Conservation (phyloP, 169 alveolate species). For the Eimeria sp. region DNA sequence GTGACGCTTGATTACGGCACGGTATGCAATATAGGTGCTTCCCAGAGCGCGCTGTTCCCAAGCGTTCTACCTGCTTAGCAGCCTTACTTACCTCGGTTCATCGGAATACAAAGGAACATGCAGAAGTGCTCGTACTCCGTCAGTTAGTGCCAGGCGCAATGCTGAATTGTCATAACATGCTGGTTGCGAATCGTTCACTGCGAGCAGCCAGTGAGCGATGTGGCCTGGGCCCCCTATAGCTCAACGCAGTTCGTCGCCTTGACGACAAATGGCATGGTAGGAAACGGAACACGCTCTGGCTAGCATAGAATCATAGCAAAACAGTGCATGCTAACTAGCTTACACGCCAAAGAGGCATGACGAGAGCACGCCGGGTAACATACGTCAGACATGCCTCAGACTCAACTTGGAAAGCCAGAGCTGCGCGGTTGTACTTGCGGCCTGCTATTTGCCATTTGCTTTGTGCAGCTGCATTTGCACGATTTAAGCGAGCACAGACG, state of each 20-base stretch:
- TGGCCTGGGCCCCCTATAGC: constrained; percentile 97
- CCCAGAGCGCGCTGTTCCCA: background rate
- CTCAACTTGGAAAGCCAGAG: background rate
- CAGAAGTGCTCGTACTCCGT: background rate
- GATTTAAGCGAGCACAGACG: constrained; percentile 61
- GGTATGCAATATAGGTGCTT: background rate
- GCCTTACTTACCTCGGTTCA: background rate
- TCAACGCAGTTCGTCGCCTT: constrained; percentile 96
- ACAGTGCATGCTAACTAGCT: background rate
- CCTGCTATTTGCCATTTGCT: background rate
- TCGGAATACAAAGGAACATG: background rate
- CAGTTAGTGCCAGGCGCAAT: background rate
- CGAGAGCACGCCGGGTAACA: no score
- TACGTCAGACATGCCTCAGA: background rate
- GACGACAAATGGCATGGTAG: constrained; percentile 92
- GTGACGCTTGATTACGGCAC: constrained; percentile 94
- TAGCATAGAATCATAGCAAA: background rate
- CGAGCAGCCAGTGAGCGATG: constrained; percentile 94
- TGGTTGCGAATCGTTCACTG: background rate
- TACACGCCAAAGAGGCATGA: background rate
- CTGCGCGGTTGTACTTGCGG: background rate
- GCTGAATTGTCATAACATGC: background rate
- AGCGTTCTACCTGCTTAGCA: background rate
- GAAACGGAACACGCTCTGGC: background rate
- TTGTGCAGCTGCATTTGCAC: constrained; percentile 70